Conservation (phyloP, 2,329 filamentous ascomycete genomes). For the Verticillium nubilum region DNA sequence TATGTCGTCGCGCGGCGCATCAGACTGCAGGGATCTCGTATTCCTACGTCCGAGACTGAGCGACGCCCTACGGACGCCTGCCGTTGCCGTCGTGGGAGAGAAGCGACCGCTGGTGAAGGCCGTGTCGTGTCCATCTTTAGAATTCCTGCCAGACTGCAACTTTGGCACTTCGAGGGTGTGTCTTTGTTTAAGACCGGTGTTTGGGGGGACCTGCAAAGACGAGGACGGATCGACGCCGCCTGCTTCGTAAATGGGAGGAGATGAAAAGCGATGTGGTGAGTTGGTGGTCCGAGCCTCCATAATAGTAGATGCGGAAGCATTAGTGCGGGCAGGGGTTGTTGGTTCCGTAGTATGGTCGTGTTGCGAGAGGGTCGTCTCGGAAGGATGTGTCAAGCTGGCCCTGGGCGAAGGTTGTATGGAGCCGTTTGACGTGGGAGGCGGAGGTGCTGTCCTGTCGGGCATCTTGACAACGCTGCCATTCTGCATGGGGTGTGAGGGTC, state of each 20-base stretch:
- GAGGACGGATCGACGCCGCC: constrained; percentile 29
- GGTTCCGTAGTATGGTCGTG: background rate
- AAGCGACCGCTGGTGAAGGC: constrained; percentile 73
- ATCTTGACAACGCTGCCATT: constrained; percentile 18
- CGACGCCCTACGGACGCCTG: constrained; percentile 69
- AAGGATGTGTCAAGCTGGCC: background rate
- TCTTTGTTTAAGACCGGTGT: constrained; percentile 65
- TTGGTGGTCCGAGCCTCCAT: constrained; percentile 4
- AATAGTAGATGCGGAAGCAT: background rate
- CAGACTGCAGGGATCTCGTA: constrained; percentile 81
- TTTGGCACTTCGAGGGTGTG: constrained; percentile 87
- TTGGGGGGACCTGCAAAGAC: constrained; percentile 47
- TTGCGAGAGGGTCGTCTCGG: background rate
- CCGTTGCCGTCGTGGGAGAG: constrained; percentile 57
- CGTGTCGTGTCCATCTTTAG: constrained; percentile 66
- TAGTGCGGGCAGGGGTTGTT: background rate
- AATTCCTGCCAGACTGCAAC: constrained; percentile 56
- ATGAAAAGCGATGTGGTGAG: constrained; percentile 56
- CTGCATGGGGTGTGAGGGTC: constrained; percentile 10
- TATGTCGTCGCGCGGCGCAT: constrained; percentile 77
- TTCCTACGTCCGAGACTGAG: constrained; percentile 73
- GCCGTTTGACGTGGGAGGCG: constrained; percentile 5
- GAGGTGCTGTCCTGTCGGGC: constrained; percentile 19
- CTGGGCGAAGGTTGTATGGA: background rate
- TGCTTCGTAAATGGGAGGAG: constrained; percentile 52